Evolutionary conservation across 108 stramenopile genomes (phyloP).

Genomic region (Cyclostephanos tholiformis): DNA sequence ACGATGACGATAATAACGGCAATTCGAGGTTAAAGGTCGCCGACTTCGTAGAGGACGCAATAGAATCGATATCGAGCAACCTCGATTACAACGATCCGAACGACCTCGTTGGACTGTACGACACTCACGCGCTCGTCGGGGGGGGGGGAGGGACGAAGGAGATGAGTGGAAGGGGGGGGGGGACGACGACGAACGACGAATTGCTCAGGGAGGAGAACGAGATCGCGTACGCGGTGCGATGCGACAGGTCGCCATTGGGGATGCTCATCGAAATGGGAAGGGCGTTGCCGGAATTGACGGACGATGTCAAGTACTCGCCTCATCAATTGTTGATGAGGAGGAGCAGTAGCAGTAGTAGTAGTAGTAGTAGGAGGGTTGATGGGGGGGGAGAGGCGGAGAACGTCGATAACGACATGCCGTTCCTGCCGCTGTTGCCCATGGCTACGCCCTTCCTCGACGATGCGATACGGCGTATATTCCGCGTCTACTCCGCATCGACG

Average conservation of each 20-base stretch:
- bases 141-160: background rate
- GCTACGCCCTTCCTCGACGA: slow-evolving; percentile 61
- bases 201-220: slow-evolving; percentile 41
- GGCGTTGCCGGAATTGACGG: slow-evolving; percentile 64
- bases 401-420: too few relatives aligned
- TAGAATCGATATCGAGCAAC: slow-evolving; percentile 36
- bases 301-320: slow-evolving; percentile 48
- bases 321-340: slow-evolving; percentile 45
- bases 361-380: too few relatives aligned
- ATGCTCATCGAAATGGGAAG: slow-evolving; percentile 64
- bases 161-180: too few relatives aligned
- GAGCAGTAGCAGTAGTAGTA: too few relatives aligned
- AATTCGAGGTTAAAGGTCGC: background rate
- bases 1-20: background rate
- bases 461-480: slow-evolving; percentile 61
- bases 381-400: background rate
- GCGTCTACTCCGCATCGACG: slow-evolving; percentile 47
- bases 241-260: slow-evolving; percentile 68
- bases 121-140: slow-evolving; percentile 5
- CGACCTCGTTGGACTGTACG: slow-evolving; percentile 27
- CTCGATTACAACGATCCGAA: slow-evolving; percentile 33
- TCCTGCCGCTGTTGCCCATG: slow-evolving; percentile 25
- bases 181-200: slow-evolving; percentile 13
- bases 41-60: slow-evolving; percentile 25
- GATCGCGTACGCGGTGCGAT: slow-evolving; percentile 73